Conservation (phyloP, 2,329 filamentous ascomycete genomes). For the Aspergillus quadrilineatus region DNA sequence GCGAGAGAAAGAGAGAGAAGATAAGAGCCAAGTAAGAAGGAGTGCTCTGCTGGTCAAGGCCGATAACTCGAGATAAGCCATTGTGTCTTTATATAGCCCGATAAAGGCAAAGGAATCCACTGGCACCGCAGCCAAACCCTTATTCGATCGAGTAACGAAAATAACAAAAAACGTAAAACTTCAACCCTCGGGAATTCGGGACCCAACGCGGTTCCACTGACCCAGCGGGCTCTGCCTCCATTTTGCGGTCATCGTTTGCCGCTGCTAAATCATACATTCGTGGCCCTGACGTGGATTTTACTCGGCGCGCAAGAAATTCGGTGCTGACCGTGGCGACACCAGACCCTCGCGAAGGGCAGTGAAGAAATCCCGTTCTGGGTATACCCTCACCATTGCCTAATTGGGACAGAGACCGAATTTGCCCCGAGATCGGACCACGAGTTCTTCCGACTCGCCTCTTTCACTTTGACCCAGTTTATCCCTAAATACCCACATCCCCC, state of each 20-base stretch:
- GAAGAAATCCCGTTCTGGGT: background rate
- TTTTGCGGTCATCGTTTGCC: background rate
- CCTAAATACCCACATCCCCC: no score
- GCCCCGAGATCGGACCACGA: constrained; percentile 2
- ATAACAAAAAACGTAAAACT: constrained; percentile 19
- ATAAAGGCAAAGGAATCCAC: background rate
- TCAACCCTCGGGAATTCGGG: constrained; percentile 1
- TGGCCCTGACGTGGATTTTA: constrained; percentile 3
- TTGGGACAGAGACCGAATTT: constrained; percentile 12
- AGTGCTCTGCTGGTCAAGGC: background rate
- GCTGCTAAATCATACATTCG: constrained; percentile 3
- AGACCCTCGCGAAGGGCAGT: background rate
- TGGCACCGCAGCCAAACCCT: background rate
- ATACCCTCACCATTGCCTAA: constrained; percentile 28
- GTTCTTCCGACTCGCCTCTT: background rate
- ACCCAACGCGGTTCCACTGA: constrained; percentile 14
- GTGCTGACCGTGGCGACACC: background rate
- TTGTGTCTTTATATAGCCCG: constrained; percentile 13
- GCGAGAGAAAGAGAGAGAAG: constrained; percentile 6
- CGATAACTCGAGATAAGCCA: constrained; percentile 12
- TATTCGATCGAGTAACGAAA: constrained; percentile 20
- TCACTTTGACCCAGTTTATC: constrained; percentile 5
- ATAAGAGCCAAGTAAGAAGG: constrained; percentile 5
- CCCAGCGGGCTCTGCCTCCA: constrained; percentile 10
- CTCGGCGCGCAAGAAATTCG: background rate